Conservation (phyloP, 2,329 filamentous ascomycete genomes). For the Scedosporium minutisporum region DNA sequence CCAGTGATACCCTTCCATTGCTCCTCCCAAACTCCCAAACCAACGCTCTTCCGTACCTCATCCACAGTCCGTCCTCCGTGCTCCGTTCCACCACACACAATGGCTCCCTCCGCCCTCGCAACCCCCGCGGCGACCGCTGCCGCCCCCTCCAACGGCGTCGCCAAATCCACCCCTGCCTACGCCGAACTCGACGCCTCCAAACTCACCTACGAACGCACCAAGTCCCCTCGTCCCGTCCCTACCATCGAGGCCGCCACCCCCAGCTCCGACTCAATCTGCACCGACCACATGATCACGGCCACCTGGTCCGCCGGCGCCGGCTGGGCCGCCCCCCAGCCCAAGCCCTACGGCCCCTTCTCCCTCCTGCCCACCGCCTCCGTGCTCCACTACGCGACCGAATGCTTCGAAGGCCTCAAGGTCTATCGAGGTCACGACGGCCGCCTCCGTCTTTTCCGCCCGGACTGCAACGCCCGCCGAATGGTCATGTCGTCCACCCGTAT, state of each 20-base stretch:
- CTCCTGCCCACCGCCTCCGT: constrained; percentile 74
- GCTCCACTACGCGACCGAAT: constrained; percentile 84
- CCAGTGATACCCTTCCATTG: not conserved
- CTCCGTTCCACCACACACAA: not conserved
- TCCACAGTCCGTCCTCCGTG: not conserved
- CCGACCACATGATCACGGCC: constrained; percentile 81
- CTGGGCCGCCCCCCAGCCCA: constrained; percentile 65
- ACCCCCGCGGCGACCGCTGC: constrained; percentile 9
- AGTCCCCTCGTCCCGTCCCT: constrained; percentile 42
- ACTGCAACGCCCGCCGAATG: constrained; percentile 60
- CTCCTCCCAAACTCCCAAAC: constrained; percentile 13
- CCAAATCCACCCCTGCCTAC: constrained; percentile 16
- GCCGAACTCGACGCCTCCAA: constrained; percentile 54
- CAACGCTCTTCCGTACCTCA: not conserved
- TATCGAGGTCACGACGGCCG: constrained; percentile 71
- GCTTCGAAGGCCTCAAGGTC: constrained; percentile 77
- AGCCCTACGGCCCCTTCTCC: constrained; percentile 66
- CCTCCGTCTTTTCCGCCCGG: constrained; percentile 68
- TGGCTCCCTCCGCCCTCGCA: constrained; percentile 9
- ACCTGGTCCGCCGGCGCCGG: constrained; percentile 56
- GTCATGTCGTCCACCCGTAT: constrained; percentile 53
- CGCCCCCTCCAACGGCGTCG: constrained; percentile 9
- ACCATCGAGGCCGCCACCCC: constrained; percentile 35
- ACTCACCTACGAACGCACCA: constrained; percentile 44
- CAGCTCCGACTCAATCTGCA: constrained; percentile 48